Conservation (phyloP, 768 basidiomycete genomes). For the Lactarius psammicola region DNA sequence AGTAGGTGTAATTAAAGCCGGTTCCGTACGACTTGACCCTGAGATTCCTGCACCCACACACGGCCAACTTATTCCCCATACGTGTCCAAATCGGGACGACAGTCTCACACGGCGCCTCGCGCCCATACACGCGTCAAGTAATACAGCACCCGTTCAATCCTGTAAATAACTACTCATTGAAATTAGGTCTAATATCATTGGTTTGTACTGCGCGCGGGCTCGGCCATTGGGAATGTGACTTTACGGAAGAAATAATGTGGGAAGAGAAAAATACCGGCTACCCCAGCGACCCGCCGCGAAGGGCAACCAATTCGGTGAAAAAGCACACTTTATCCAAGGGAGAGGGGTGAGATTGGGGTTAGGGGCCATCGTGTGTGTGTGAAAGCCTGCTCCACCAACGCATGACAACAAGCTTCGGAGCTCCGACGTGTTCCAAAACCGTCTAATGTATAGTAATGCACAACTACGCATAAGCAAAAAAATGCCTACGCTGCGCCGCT, state of each 20-base stretch:
- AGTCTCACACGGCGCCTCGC: neutral
- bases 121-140: neutral
- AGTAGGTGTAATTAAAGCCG: neutral
- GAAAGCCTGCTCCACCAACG: neutral
- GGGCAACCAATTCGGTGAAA: neutral
- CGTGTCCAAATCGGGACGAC: neutral
- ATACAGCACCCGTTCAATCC: slow-evolving; percentile 1
- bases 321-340: neutral
- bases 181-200: slow-evolving; percentile 1
- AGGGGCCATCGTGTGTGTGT: neutral
- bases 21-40: neutral
- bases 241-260: neutral
- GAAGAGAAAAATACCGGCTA: neutral
- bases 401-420: neutral
- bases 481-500: neutral
- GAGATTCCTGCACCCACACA: neutral
- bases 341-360: neutral
- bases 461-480: neutral
- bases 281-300: neutral
- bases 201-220: neutral
- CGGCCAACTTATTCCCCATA: slow-evolving; percentile 10
- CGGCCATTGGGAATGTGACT: neutral
- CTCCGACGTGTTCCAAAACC: neutral
- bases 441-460: neutral
- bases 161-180: slow-evolving; percentile 4